Evolutionary conservation across 192 early-diverging fungal genomes (phyloP), one percentile per base, ranked within the genome.

Genomic region (Linnemannia elongata): DNA sequence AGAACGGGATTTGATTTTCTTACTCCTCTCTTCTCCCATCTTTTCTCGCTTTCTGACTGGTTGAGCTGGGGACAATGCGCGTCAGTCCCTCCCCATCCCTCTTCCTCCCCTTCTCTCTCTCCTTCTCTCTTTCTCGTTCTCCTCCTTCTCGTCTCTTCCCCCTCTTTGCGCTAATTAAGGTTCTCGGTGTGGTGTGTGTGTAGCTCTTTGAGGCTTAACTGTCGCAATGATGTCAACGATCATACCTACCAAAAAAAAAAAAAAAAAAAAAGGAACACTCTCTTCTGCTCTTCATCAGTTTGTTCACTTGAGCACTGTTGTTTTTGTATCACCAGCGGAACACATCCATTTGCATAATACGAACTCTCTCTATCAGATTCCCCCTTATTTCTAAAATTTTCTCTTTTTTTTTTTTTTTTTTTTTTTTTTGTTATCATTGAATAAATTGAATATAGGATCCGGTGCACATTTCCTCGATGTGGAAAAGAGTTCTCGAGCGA

Each of bases 401-500:
- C 33, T 33, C 69, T 4, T 49, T 24, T 42, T 42, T 27, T 24
- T 52, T 52, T 4, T 52, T 52, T 72, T 72, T 24, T 22, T 45
- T 45, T 39, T 39, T 71, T 71, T 24, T 22, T 45, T 45, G 44
- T 45, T 45, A 45, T 45, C 44, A 45, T 35, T 49, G 38, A 39
- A 39, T 35, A 36, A 30, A 22, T 9, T 9, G 18, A 20, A 3
- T 45, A 18, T 70, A 82, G 83, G 39, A 80, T 54, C 24, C 84
- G 79, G 15, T 81, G 84, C 44, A 77, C 74, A 33, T 81, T 70
- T 57, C 75, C 84, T 17, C 68, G 84, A 22, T 81, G 84, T 57
- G 84, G 84, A 5, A 86, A 86, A 39, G 84, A 86, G 60, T 86
- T 86, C 47, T n/a, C 84, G 22, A 68, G 77, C 1, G 84, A 80